These are phyloP conservation scores for Tulasnella sp. DNA, from an alignment of 768 basidiomycete genomes.

Conservation along the genomic window DNA sequence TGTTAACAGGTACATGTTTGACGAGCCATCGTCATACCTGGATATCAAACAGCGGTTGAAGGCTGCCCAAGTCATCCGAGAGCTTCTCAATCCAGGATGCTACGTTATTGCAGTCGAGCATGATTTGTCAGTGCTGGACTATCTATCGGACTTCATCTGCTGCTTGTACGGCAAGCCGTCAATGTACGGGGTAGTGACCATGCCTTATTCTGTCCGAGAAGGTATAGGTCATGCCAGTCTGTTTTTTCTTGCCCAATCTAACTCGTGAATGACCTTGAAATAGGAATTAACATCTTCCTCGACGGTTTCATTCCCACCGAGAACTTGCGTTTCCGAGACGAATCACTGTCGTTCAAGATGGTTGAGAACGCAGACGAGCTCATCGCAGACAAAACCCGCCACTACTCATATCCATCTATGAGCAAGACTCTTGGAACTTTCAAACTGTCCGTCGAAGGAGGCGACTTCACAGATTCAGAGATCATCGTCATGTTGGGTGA, in stretches of 20 bases:
- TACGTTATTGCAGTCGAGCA: conserved; percentile 98
- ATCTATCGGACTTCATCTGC: conserved; percentile 97
- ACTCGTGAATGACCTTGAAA: not conserved
- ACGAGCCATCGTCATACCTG: conserved; percentile 96
- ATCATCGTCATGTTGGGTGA: conserved; percentile 99
- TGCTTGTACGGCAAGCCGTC: conserved; percentile 95
- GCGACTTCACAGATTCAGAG: conserved; percentile 96
- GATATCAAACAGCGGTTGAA: conserved; percentile 92
- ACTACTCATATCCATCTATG: conserved; percentile 90
- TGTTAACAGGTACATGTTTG: conserved; percentile 80
- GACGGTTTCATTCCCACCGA: conserved; percentile 98
- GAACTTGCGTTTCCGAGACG: conserved; percentile 94
- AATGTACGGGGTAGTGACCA: conserved; percentile 97
- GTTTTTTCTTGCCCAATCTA: conserved; percentile 1
- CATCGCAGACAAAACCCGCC: conserved; percentile 71
- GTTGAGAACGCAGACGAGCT: conserved; percentile 91
- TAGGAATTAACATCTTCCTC: conserved; percentile 98
- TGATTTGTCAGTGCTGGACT: conserved; percentile 95
- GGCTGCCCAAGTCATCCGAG: conserved; percentile 91
- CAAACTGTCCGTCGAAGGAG: conserved; percentile 86
- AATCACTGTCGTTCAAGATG: conserved; percentile 94
- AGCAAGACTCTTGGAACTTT: conserved; percentile 91
- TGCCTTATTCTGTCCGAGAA: conserved; percentile 97
- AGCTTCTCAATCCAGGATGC: conserved; percentile 65
- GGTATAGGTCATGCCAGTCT: conserved; percentile 36